A percentile compares a stretch with the other conserved stretches of the same genome.
Conservation (phyloP, 352 stramenopile genomes). For the Pythium pyrilobum region DNA sequence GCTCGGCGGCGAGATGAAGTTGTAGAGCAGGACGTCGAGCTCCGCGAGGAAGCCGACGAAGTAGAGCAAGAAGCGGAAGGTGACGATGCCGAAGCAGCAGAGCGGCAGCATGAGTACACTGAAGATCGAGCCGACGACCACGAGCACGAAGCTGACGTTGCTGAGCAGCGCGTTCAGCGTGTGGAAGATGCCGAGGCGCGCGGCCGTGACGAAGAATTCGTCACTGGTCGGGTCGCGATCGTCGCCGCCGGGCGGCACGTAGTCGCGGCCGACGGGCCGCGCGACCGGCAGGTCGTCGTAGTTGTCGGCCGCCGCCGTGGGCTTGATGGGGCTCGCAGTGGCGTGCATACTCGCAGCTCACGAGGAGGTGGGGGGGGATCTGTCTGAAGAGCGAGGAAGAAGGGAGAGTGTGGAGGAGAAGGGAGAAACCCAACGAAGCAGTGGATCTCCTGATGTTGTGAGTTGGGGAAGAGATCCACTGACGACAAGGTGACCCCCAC, state of each 20-base stretch:
- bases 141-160: constrained; percentile 33
- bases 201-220: constrained; percentile 29
- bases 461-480: no score
- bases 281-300: constrained; percentile 20
- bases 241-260: constrained; percentile 1
- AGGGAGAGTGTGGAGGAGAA: not conserved
- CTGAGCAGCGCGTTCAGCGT: constrained; percentile 50
- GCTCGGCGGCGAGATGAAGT: constrained; percentile 50
- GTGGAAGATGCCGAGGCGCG: constrained; percentile 59
- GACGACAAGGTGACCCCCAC: not conserved
- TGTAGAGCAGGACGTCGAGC: constrained; percentile 53
- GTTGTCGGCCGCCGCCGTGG: constrained; percentile 3
- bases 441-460: no score
- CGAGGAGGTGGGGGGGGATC: not conserved
- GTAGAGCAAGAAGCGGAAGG: constrained; percentile 50
- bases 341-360: no score
- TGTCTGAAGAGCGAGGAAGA: not conserved
- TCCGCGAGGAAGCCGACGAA: constrained; percentile 48
- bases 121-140: constrained; percentile 29
- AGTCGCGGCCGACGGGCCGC: constrained; percentile 9
- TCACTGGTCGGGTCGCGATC: not conserved
- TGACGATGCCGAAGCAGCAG: constrained; percentile 46
- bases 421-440: not conserved
- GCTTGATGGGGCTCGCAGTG: constrained; percentile 20
- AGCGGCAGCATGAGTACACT: constrained; percentile 43